Percentiles rank a stretch among this genome's conserved stretches.
These are phyloP conservation scores for Cryphonectria carpinicola DNA, from an alignment of 2,329 filamentous ascomycete genomes.

Conservation along the genomic window DNA sequence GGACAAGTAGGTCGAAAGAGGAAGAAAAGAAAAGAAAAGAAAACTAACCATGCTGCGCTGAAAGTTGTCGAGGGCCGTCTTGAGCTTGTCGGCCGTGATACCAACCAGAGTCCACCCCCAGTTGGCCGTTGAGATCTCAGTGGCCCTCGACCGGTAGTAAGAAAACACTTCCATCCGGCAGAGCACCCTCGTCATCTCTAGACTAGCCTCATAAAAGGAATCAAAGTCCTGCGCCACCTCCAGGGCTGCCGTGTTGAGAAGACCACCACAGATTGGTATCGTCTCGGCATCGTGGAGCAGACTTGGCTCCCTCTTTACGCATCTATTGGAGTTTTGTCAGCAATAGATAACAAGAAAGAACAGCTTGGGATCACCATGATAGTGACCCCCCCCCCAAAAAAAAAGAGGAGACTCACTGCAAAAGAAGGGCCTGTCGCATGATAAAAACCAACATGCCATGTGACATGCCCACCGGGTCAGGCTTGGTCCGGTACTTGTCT, in stretches of 20 bases:
- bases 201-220: conserved; percentile 24
- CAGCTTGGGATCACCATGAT: background rate
- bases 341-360: too few relatives aligned
- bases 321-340: conserved; percentile 6
- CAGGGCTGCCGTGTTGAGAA: conserved; percentile 22
- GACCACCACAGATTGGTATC: conserved; percentile 22
- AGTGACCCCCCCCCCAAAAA: background rate
- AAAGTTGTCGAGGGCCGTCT: conserved; percentile 18
- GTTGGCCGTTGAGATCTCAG: conserved; percentile 21
- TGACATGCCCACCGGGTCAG: conserved; percentile 23
- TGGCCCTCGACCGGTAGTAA: conserved; percentile 22
- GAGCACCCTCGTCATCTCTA: conserved; percentile 23
- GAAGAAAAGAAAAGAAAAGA: background rate
- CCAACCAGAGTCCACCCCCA: conserved; percentile 26
- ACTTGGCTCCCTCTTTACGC: conserved; percentile 18
- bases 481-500: conserved; percentile 22
- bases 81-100: conserved; percentile 22
- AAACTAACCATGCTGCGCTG: conserved; percentile 22
- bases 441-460: conserved; percentile 23
- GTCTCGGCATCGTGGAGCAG: conserved; percentile 20
- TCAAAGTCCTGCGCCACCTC: conserved; percentile 20
- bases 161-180: conserved; percentile 24
- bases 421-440: conserved; percentile 23
- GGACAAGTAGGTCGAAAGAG: too few relatives aligned
- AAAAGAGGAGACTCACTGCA: conserved; percentile 10